These are phyloP conservation scores for Tetraselmis striata DNA, from an alignment of 139 green algal genomes.

Conservation along the genomic window DNA sequence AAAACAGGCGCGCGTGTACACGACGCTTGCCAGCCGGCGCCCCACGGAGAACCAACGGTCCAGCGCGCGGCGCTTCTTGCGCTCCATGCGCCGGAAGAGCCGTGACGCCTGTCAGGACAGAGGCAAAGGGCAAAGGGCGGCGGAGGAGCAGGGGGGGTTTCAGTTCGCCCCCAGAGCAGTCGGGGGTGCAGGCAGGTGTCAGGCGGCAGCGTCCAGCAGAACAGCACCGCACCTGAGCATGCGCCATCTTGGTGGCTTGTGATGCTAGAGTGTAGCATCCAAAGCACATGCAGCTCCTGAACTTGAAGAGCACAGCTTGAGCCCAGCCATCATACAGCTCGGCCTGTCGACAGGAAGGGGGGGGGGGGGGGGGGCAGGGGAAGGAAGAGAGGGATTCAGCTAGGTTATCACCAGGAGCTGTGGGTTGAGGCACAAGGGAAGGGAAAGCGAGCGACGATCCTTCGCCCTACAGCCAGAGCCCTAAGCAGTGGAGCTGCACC, in stretches of 20 bases:
- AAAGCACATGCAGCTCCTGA: conserved; percentile 49
- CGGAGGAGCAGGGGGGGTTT: too few relatives aligned
- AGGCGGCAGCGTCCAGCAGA: too few relatives aligned
- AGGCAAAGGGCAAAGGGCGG: too few relatives aligned
- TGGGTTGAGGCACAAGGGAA: too few relatives aligned
- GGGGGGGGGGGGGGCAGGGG: too few relatives aligned
- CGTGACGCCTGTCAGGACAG: conserved; percentile 37
- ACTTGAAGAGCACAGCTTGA: conserved; percentile 58
- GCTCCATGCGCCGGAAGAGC: conserved; percentile 42
- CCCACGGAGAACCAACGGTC: conserved; percentile 38
- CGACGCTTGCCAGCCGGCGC: conserved; percentile 32
- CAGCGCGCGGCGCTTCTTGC: conserved; percentile 13
- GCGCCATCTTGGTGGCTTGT: conserved; percentile 51
- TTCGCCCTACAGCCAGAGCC: too few relatives aligned
- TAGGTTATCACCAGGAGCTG: too few relatives aligned
- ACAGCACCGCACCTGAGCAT: conserved; percentile 24
- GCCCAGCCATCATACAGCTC: conserved; percentile 61
- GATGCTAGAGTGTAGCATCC: conserved; percentile 52
- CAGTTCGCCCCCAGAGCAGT: too few relatives aligned
- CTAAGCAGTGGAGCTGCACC: background rate
- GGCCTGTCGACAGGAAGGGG: conserved; percentile 30
- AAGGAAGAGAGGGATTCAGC: too few relatives aligned
- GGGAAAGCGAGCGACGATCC: too few relatives aligned
- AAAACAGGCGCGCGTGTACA: conserved; percentile 57
- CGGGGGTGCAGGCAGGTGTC: too few relatives aligned